These are phyloP conservation scores for Trichosporon coremiiforme DNA, from an alignment of 1,284 basidiomycete genomes.

Conservation along the genomic window DNA sequence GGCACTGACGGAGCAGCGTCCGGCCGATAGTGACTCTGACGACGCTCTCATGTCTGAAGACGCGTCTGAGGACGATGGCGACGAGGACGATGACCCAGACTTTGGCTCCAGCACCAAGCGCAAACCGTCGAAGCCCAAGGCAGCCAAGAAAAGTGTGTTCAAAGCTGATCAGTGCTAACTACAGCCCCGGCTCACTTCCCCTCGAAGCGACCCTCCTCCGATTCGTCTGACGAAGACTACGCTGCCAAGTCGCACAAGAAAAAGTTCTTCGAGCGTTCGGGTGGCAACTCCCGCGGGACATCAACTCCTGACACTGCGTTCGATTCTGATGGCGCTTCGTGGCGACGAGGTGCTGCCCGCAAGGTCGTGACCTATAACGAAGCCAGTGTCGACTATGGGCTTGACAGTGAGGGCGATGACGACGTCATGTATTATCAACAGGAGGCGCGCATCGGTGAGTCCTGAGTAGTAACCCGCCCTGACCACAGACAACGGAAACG, in stretches of 20 bases:
- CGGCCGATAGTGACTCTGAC: constrained; percentile 31
- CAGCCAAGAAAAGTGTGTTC: constrained; percentile 30
- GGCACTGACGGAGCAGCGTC: neutral
- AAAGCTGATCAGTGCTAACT: neutral
- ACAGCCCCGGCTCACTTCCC: constrained; percentile 24
- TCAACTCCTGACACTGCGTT: constrained; percentile 46
- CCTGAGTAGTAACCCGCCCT: constrained; percentile 20
- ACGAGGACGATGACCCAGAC: constrained; percentile 44
- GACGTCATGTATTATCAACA: constrained; percentile 69
- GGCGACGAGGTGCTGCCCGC: constrained; percentile 76
- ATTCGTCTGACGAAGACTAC: constrained; percentile 78
- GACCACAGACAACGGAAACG: constrained; percentile 32
- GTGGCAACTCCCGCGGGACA: constrained; percentile 51
- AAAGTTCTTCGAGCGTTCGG: constrained; percentile 62
- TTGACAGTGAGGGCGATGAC: constrained; percentile 74
- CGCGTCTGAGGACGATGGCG: constrained; percentile 38
- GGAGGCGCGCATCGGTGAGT: constrained; percentile 44
- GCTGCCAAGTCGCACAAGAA: constrained; percentile 82
- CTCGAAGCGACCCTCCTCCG: constrained; percentile 38
- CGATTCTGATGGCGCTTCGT: constrained; percentile 62
- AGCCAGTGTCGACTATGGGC: constrained; percentile 57
- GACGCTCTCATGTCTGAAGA: constrained; percentile 14
- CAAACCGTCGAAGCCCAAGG: constrained; percentile 34
- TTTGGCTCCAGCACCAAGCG: constrained; percentile 45
- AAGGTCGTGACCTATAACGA: constrained; percentile 76